Evolutionary conservation across 176 grass and related monocot genomes (phyloP), one percentile per base, ranked within the genome.

Genomic region (Aegilops bicornis): DNA sequence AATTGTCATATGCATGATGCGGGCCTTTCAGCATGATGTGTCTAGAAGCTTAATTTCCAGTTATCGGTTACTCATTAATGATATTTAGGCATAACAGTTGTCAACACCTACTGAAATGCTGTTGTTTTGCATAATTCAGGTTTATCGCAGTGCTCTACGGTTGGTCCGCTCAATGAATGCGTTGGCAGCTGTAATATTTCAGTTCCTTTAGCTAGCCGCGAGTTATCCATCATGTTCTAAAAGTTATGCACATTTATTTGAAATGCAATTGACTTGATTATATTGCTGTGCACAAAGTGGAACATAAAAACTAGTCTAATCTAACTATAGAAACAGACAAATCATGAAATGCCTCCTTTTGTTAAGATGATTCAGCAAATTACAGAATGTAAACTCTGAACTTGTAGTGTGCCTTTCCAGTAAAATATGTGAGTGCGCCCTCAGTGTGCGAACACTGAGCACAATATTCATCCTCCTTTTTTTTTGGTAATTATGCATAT

Each of bases 111-210:
- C 69, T 84, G 36, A 84, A 76, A 64, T 54, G 43, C 4, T 59
- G 39, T 86, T 86, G 56, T 74, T 74, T 90, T 69, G 20, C 37
- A 8, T 47, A 13, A 82, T 95, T 36, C 88, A 95, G 93, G 91
- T 95, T 68, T 95, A 95, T 72, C 89, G 91, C 64, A 95, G 93
- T 89, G 91, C 93, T 81, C 40, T 95, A 68, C 73, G 93, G 85
- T 79, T 95, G 60, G 93, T 95, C 50, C 91, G 93, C 40, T 95
- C 93, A 82, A 95, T 95, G 93, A 91, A 91, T 95, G 70, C 52
- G 81, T 93, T 66, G 17, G 5, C 47, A 65, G 35, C 65, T 79
- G 11, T 61, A 17, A 37, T 29, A 37, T 52, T 50, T 79, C 43
- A 83, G 23, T 79, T 75, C 4, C 77, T 77, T 59, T 56, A 59